Evolutionary conservation across 1,139 yeast species (phyloP), one percentile per base, ranked within the genome.

Genomic region (Citeromyces hawaiiensis): DNA sequence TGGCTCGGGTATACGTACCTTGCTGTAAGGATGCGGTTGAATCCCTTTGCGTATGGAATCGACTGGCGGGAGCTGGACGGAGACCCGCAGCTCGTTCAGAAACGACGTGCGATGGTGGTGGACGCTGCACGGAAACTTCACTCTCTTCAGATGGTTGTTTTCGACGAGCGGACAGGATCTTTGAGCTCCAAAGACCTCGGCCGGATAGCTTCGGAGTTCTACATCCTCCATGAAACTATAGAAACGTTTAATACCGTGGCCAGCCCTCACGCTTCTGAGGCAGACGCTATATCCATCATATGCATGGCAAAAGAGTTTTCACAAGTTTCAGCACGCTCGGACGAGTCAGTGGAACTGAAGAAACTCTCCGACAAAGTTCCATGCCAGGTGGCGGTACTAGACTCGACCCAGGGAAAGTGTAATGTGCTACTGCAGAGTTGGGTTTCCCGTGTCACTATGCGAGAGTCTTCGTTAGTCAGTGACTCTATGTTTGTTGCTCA

Each of bases 1-100:
- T 93, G 98, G 98, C 66, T 93, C 13, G 97, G 98, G 1, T 93
- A 93, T 51, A 93, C 98, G 0, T 93, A 91, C 52, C 68, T 93
- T 72, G 81, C 76, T 63, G 96, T 91, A 2, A 68, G 99, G 45
- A 93, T 91, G 98, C 74, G 83, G 44, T 85, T 86, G 53, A 91
- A 87, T 48, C 98, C 98, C 2, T 79, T 87, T 54, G 80, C 85
- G 0, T 93, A 93, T 53, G 98, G 95, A n/a, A 73, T 93, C 40
- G 86, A 77, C 39, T 86, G 95, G 93, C 73, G 74, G 46, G 95
- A 86, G 47, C 57, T 93, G 3, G 72, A 74, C 31, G 81, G 80
- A 21, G 99, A 93, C 57, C 95, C 96, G 0, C 66, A 78, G 45
- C 62, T 93, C 36, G 77, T 80, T 37, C 80, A 75, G 33, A 70